Evolutionary conservation across 129 eudicot species (phyloP), one percentile per base, ranked within the genome.

Genomic region (Chrysanthemum makinoi): DNA sequence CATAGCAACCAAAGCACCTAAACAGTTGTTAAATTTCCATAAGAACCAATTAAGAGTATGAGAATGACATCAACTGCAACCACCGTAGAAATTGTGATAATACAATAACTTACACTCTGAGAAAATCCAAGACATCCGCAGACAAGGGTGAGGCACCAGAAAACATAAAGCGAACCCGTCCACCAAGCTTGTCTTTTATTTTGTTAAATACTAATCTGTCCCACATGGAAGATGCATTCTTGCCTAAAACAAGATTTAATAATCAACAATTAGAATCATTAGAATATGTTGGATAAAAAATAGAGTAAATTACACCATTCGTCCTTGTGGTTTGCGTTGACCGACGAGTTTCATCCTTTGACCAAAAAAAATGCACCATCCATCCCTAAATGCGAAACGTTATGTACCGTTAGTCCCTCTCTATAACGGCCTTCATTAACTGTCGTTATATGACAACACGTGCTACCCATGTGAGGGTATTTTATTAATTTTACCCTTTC

Each of bases 101-200:
- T 69, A 56, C 35, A n/a, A 35, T 48, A 72, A 59, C 95, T 83
- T 80, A 91, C 97, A 91, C 91, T 75, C 83, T 87, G 33, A 91
- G 77, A 77, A 91, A 91, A 75, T 87, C 95, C 95, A 90, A 79
- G 58, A 90, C 91, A 81, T 90, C 95, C 48, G 95, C 74, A 68
- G 97, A 91, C 79, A 91, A 76, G 6, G 97, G 95, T 60, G 97
- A 91, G 53, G 95, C 97, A 68, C 95, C 91, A 11, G 97, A 91
- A 59, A 80, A 79, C 83, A 91, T 91, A 63, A 63, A 82, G 65
- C 97, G 97, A 72, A 91, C 89, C 28, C 95, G 80, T 62, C 97
- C 97, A 30, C 97, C 97, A 47, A 91, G 89, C 75, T 77, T 91
- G 75, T 62, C 85, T 72, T 87, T 91, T 77, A 91, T 85, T 81